Evolutionary conservation across 2,329 filamentous ascomycete genomes (phyloP).

Genomic region (Colletotrichum simmondsii): DNA sequence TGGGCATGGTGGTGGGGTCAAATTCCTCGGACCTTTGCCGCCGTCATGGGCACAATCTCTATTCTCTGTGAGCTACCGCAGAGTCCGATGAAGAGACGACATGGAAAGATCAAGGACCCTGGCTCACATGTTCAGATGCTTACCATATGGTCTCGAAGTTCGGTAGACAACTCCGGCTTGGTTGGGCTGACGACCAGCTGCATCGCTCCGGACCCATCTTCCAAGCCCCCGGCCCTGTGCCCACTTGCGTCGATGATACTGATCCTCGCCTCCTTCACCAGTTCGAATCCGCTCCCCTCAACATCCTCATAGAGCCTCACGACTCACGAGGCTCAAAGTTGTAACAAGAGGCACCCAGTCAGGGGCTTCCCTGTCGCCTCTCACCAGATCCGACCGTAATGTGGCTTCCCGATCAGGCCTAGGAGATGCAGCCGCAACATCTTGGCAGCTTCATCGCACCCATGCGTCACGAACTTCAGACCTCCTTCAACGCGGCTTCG

Average conservation of each 20-base stretch:
- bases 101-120: background rate
- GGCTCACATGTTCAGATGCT: background rate
- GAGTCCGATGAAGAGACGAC: background rate
- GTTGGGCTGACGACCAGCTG: background rate
- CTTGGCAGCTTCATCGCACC: conserved; percentile 34
- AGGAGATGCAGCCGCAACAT: conserved; percentile 25
- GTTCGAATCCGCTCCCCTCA: background rate
- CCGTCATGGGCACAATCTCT: background rate
- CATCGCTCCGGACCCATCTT: background rate
- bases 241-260: background rate
- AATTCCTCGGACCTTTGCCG: conserved; percentile 23
- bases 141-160: background rate
- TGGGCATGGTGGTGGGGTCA: conserved; percentile 2
- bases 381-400: conserved; percentile 4
- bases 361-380: conserved; percentile 14
- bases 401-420: conserved; percentile 13
- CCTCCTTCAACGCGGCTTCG: background rate
- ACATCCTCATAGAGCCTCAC: conserved; percentile 3
- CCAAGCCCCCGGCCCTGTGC: background rate
- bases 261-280: background rate
- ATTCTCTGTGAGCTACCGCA: background rate
- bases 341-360: conserved; percentile 10
- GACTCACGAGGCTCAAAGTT: conserved; percentile 24
- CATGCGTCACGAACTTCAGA: conserved; percentile 19
- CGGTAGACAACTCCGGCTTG: background rate